These are phyloP conservation scores for Xylaria sp. DNA, from an alignment of 2,329 filamentous ascomycete genomes.

Conservation along the genomic window DNA sequence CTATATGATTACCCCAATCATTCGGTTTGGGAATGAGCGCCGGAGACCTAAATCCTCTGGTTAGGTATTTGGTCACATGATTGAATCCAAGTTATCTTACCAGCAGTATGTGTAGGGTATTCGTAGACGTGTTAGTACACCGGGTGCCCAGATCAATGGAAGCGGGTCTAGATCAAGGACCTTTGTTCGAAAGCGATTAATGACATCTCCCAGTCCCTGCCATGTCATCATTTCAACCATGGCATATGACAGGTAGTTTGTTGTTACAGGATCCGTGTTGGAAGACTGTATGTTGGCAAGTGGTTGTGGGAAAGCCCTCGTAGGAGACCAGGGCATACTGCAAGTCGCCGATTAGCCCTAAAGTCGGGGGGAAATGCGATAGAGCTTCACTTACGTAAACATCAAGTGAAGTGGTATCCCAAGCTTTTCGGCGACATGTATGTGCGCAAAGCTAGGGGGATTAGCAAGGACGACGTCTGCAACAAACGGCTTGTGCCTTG, in stretches of 20 bases:
- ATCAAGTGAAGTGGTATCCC: slow-evolving; percentile 75
- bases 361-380: neutral
- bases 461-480: slow-evolving; percentile 61
- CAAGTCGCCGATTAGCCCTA: slow-evolving; percentile 22
- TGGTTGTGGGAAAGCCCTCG: slow-evolving; percentile 85
- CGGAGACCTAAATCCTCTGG: slow-evolving; percentile 45
- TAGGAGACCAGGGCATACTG: slow-evolving; percentile 87
- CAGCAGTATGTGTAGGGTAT: slow-evolving; percentile 94
- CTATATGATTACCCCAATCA: slow-evolving; percentile 64
- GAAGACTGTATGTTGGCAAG: slow-evolving; percentile 77
- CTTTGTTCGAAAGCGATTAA: slow-evolving; percentile 84
- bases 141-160: slow-evolving; percentile 83
- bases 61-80: slow-evolving; percentile 5
- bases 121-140: slow-evolving; percentile 76
- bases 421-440: slow-evolving; percentile 72
- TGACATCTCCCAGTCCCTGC: slow-evolving; percentile 90
- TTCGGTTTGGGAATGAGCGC: slow-evolving; percentile 62
- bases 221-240: slow-evolving; percentile 92
- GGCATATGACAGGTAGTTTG: slow-evolving; percentile 85
- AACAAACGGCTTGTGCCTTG: slow-evolving; percentile 46
- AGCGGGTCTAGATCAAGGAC: slow-evolving; percentile 76
- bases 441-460: slow-evolving; percentile 72
- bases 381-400: slow-evolving; percentile 66
- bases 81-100: slow-evolving; percentile 51
- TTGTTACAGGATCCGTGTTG: slow-evolving; percentile 72